Evolutionary conservation across 1,284 basidiomycete species (phyloP), one percentile per base, ranked within the genome.

Genomic region (Pulchroboletus neoregius): DNA sequence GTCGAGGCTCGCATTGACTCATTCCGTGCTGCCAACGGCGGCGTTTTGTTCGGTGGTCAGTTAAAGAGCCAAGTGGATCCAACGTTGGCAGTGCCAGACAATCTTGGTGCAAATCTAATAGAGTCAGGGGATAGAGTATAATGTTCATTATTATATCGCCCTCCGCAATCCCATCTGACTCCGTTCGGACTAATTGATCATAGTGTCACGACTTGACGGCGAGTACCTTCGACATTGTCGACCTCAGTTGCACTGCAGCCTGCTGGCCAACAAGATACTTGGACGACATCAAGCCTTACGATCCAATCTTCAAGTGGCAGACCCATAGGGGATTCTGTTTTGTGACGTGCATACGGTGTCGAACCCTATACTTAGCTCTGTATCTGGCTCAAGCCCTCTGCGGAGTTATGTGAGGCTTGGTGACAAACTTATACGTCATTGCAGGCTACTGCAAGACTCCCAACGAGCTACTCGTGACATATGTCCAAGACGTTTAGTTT

Each of bases 11-110:
- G 94, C 48, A 91, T 99, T 53, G 77, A 79, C 7, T 72, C 80
- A 18, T 99, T 85, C 81, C 79, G 91, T 51, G 79, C 76, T 43
- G 71, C 76, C 56, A 78, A 96, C 56, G 95, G 95, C 4, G 77
- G 82, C 16, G 94, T 97, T 43, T 73, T 92, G 46, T 95, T 95
- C 59, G 95, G 95, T 53, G 95, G 95, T 13, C 74, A 79, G 51
- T 73, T 94, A 57, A 75, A 79, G 55, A 83, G 76, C 46, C 81
- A 91, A 48, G 72, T 81, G 20, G 82, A 93, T 63, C 78, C 80
- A n/a, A 72, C 74, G 26, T 74, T 90, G 32, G 91, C 91, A 11
- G 59, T 91, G 20, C 84, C 92, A 6, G 91, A 94, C 61, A 92
- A 91, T 67, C 67, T 94, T 44, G 91, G 91, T 16, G 70, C 60